Base-by-base conservation (phyloP, 441 rosid species). In the Hura crepitans region DNA sequence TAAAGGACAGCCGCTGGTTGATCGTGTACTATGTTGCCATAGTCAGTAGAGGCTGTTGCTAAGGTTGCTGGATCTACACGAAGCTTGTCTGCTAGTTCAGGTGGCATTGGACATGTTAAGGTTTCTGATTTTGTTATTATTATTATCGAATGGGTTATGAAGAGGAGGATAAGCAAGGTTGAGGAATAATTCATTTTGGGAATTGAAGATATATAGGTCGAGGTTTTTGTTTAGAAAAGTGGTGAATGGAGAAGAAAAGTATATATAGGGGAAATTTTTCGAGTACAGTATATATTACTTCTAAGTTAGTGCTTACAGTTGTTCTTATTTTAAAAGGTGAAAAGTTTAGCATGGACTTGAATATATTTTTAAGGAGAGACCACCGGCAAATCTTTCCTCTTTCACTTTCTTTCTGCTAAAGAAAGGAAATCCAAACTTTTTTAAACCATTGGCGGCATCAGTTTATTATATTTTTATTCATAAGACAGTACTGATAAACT, bases 1-100 rank as follows among this genome's bases (percentile, higher is more conserved):
- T 79, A 75, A 30, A 89, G 86, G 53, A 93, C 91, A 2, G 95
- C 96, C 0, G 53, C 55, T 0, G 98, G 96, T 14, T 37, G 53
- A 33, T 78, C 53, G 25, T 79, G 74, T 6, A 83, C 74, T 5
- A 91, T 78, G 81, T 89, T 86, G 20, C 98, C 98, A 28, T 72
- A 93, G 66, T 93, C 97, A 5, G 49, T 78, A 20, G 98, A 85
- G 66, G 87, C 92, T 3, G 75, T 66, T 46, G 77, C 70, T 23
- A 87, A 72, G 57, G 83, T 64, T 8, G 57, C 65, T 4, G 80
- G 87, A 65, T 88, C 90, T 6, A 78, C 59, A 11, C 47, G 71
- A 76, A 91, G 80, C 70, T 54, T 74, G 15, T 28, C 17, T 11
- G 74, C 51, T 5, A 82, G 42, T 20, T 74, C 72, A 4, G 69